Evolutionary conservation across 2,329 filamentous ascomycete genomes (phyloP), one percentile per base, ranked within the genome.

Genomic region (Monilinia fructigena): DNA sequence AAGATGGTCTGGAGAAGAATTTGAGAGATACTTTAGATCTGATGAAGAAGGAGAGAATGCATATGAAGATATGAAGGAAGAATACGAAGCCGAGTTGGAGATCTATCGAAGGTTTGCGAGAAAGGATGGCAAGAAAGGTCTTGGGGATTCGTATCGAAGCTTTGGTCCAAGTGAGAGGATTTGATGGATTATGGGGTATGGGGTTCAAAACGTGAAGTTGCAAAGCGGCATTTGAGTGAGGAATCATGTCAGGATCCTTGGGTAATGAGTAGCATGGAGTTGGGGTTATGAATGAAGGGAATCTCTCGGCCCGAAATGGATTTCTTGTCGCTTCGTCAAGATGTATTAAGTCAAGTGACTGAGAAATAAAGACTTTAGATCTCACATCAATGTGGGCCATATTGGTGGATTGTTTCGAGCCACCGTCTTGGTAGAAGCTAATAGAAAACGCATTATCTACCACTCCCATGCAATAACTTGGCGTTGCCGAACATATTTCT

Each of bases 51-150:
- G 58, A 38, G 58, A 60, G 45, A 26, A 35, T 1, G 58, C 28
- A 20, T 60, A 60, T 35, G 42, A 38, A 60, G 45, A 60, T 23
- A 60, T 60, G 58, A 60, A 60, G 31, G 45, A 60, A 14, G 58
- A 60, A 50, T 60, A 60, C 16, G 58, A 60, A 31, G 2, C 18
- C 8, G 58, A 60, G 23, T 20, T 60, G 45, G 58, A 60, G 20
- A 60, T 50, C 8, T 60, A 60, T 60, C 45, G 58, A 18, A 4
- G 48, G 23, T 50, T 50, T 18, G 45, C 35, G 11, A 50, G 45
- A 14, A 38, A 28, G 4, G 11, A 50, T 38, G 31, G 14, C 14
- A 60, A 50, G 45, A 60, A 60, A 38, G 45, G 45, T 18, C 20
- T 60, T 2, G 45, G 28, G 58, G 58, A 2, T 26, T 60, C n/a